Conservation (phyloP, 164 flowering plant species). For the Pachysandra terminalis region DNA sequence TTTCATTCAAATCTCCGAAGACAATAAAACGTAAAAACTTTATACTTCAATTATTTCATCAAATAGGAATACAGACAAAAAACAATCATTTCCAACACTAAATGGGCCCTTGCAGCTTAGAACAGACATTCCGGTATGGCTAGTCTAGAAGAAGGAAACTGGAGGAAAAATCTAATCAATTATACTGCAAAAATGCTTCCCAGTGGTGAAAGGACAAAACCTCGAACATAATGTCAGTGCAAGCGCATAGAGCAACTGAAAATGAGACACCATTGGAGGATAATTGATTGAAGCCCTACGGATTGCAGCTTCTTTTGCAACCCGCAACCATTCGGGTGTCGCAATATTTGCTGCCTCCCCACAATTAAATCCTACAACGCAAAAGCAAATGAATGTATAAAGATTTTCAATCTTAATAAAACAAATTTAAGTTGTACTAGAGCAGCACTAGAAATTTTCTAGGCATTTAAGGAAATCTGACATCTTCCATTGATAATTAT, state of each 20-base stretch:
- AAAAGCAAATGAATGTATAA: conserved; percentile 9
- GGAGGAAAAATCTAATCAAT: neutral
- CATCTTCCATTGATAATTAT: neutral
- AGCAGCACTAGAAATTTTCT: neutral
- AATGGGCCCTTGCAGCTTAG: neutral
- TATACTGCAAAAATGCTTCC: neutral
- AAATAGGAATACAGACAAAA: neutral
- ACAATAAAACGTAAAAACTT: neutral
- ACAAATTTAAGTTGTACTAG: neutral
- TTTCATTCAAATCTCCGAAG: neutral
- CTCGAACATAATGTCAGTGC: conserved; percentile 71
- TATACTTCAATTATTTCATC: neutral
- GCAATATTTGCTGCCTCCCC: conserved; percentile 99
- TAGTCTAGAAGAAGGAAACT: neutral
- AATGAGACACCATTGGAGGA: conserved; percentile 98
- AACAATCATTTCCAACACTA: neutral
- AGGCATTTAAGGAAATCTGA: neutral
- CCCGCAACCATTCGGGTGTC: conserved; percentile 91
- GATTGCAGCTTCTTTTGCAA: conserved; percentile 94
- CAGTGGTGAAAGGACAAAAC: conserved; percentile 30
- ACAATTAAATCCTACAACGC: conserved; percentile 72
- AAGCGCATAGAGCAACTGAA: conserved; percentile 89
- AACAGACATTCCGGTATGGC: neutral
- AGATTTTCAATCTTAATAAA: neutral
- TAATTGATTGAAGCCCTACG: conserved; percentile 93